phyloP scores from a whole-genome alignment of 2,329 filamentous ascomycete genomes.

The Lanzia echinophila region DNA sequence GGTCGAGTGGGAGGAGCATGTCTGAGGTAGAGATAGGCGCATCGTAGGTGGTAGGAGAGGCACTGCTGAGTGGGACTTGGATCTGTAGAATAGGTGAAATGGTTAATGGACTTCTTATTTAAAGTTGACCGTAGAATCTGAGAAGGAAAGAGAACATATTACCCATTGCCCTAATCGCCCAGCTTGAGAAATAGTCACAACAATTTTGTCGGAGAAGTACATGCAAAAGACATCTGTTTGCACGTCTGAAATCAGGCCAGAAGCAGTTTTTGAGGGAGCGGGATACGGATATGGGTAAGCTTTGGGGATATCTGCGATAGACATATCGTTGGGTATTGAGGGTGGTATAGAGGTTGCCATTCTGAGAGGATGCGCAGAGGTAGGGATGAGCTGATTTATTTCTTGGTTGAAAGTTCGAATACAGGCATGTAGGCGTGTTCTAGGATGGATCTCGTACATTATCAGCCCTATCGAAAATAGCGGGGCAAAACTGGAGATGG shows the following conservation, averaged over 20 bases:
- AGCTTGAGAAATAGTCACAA: conserved; percentile 82
- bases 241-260: conserved; percentile 58
- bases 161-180: conserved; percentile 92
- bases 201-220: conserved; percentile 81
- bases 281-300: conserved; percentile 24
- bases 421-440: too few species aligned
- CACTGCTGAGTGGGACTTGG: conserved; percentile 70
- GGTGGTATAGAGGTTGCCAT: background rate
- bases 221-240: conserved; percentile 66
- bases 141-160: conserved; percentile 14
- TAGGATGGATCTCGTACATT: too few species aligned
- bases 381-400: too few species aligned
- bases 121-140: too few species aligned
- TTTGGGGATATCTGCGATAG: background rate
- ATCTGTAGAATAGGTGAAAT: conserved; percentile 42
- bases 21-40: conserved; percentile 34
- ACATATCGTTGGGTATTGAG: background rate
- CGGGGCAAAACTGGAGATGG: too few species aligned
- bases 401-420: too few species aligned
- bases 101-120: background rate
- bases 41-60: conserved; percentile 53
- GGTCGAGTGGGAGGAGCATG: conserved; percentile 69
- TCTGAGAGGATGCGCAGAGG: background rate
- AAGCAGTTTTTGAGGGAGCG: conserved; percentile 31
- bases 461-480: too few species aligned